Evolutionary conservation across 495 filamentous ascomycete species (phyloP).

Genomic region (Daldinia grandis): DNA sequence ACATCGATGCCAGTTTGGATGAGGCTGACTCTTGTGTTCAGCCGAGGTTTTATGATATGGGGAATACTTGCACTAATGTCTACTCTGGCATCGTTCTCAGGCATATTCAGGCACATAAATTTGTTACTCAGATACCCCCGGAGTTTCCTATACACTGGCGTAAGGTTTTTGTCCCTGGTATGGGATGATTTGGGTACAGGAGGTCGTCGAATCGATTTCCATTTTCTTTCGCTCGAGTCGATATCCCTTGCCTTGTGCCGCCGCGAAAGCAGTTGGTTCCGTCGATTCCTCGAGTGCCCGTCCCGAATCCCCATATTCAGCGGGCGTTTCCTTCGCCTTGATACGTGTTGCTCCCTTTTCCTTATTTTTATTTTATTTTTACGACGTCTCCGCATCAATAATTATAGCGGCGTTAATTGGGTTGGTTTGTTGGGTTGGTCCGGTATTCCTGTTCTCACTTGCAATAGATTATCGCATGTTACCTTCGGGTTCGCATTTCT

Average conservation of each 20-base stretch:
- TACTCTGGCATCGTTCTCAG: slow-evolving; percentile 45
- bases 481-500: slow-evolving; percentile 43
- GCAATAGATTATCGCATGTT: slow-evolving; percentile 45
- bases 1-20: slow-evolving; percentile 13
- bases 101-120: slow-evolving; percentile 48
- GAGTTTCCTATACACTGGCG: slow-evolving; percentile 47
- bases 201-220: slow-evolving; percentile 26
- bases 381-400: slow-evolving; percentile 36
- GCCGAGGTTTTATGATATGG: slow-evolving; percentile 25
- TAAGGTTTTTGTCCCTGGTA: slow-evolving; percentile 40
- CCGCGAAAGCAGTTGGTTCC: slow-evolving; percentile 12
- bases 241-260: not conserved
- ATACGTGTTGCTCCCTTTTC: slow-evolving; percentile 28
- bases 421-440: slow-evolving; percentile 34
- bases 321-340: slow-evolving; percentile 8
- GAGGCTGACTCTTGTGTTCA: not conserved
- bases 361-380: slow-evolving; percentile 11
- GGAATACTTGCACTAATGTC: slow-evolving; percentile 41
- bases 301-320: slow-evolving; percentile 7
- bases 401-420: slow-evolving; percentile 42
- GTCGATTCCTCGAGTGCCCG: slow-evolving; percentile 1
- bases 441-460: slow-evolving; percentile 36
- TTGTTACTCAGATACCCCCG: slow-evolving; percentile 50
- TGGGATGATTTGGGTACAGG: slow-evolving; percentile 3
- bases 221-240: slow-evolving; percentile 11